phyloP scores from a whole-genome alignment of 495 filamentous ascomycete genomes.

The Aspergillus incahuasiensis region DNA sequence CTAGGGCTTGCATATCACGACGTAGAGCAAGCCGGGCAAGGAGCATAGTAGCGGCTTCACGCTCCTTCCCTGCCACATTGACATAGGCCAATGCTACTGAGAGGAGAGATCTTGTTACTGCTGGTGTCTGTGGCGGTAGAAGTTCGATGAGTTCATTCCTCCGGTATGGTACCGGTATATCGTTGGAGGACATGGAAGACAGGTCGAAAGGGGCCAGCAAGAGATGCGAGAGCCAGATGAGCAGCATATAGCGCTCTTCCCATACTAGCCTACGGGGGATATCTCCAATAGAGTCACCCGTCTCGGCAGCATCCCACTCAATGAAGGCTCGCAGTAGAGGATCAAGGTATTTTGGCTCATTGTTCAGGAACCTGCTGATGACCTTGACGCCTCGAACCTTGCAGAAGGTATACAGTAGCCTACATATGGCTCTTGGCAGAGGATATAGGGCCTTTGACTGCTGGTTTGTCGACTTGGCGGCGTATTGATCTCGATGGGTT shows the following conservation, averaged over 20 bases:
- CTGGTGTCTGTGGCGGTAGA: conserved; percentile 50
- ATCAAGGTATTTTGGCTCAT: conserved; percentile 80
- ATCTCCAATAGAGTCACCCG: conserved; percentile 11
- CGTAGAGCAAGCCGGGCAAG: conserved; percentile 76
- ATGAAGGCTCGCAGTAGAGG: conserved; percentile 66
- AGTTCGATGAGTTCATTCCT: conserved; percentile 19
- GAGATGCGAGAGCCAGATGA: conserved; percentile 91
- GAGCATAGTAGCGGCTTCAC: conserved; percentile 77
- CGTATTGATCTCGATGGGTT: conserved; percentile 36
- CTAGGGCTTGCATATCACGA: conserved; percentile 78
- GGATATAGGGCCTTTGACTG: conserved; percentile 43
- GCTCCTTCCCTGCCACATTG: conserved; percentile 72
- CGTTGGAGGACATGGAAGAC: conserved; percentile 68
- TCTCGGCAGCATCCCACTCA: conserved; percentile 32
- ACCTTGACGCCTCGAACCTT: conserved; percentile 94
- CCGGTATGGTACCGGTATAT: conserved; percentile 31
- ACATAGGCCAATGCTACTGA: conserved; percentile 68
- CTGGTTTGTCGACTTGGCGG: conserved; percentile 21
- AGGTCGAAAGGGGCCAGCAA: conserved; percentile 92
- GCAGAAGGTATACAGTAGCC: conserved; percentile 82
- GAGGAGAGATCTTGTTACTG: conserved; percentile 65
- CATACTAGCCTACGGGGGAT: conserved; percentile 51
- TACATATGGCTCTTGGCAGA: conserved; percentile 65
- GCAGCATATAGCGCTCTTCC: conserved; percentile 83
- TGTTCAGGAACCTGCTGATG: conserved; percentile 81